Conservation (phyloP, 495 filamentous ascomycete genomes). For the Pseudevernia furfuracea region DNA sequence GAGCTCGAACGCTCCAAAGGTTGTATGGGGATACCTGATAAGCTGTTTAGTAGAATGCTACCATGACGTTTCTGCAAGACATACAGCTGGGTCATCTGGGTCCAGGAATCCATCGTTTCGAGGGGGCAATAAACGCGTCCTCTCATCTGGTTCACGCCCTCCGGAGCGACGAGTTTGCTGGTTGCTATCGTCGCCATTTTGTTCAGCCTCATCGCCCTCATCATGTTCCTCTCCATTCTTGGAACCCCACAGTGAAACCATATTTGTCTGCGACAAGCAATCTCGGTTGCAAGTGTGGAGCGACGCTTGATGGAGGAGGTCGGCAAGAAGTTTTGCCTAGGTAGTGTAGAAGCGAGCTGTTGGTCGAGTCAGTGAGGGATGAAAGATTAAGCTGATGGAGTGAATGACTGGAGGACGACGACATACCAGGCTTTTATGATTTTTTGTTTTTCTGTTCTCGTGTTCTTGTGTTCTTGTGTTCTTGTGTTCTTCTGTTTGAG, state of each 20-base stretch:
- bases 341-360: background rate
- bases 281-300: background rate
- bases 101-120: slow-evolving; percentile 59
- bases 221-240: slow-evolving; percentile 39
- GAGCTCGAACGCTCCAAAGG: slow-evolving; percentile 74
- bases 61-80: slow-evolving; percentile 19
- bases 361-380: background rate
- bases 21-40: slow-evolving; percentile 86
- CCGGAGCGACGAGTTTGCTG: slow-evolving; percentile 20
- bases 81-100: slow-evolving; percentile 90
- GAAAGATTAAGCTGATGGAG: background rate
- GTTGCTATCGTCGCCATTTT: slow-evolving; percentile 14
- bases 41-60: slow-evolving; percentile 15
- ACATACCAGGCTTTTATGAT: slow-evolving; percentile 1
- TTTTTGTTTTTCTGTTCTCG: no score
- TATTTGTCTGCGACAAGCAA: slow-evolving; percentile 18
- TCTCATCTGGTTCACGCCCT: slow-evolving; percentile 53
- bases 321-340: background rate
- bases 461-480: no score
- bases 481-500: background rate
- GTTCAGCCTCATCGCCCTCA: slow-evolving; percentile 27
- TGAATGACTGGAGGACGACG: background rate
- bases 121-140: slow-evolving; percentile 64
- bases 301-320: background rate
- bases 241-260: slow-evolving; percentile 44